Conservation (phyloP, 176 grass and related monocot species). For the Cocos nucifera region DNA sequence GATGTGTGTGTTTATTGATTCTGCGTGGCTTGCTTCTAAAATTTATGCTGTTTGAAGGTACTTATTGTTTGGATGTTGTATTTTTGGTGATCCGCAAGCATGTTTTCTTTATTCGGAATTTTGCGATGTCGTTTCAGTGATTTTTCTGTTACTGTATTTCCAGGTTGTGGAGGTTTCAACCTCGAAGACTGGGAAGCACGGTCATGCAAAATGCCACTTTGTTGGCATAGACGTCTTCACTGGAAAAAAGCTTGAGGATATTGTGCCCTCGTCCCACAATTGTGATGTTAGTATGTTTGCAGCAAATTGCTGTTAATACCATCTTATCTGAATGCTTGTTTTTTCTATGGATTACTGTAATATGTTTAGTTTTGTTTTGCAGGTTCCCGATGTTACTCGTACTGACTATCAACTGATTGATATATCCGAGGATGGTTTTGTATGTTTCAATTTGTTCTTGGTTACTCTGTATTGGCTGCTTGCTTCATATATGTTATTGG, state of each 20-base stretch:
- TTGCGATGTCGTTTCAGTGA: neutral
- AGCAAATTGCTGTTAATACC: too few relatives aligned
- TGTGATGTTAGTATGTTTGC: constrained; percentile 37
- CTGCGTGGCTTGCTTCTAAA: too few relatives aligned
- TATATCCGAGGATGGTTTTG: constrained; percentile 71
- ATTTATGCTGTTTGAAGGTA: too few relatives aligned
- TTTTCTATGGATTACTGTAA: too few relatives aligned
- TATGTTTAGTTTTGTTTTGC: constrained; percentile 7
- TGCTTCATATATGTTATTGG: neutral
- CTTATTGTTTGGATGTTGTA: too few relatives aligned
- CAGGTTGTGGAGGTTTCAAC: constrained; percentile 77
- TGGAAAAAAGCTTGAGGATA: constrained; percentile 68
- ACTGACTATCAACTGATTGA: constrained; percentile 75
- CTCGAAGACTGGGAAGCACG: constrained; percentile 64
- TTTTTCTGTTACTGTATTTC: neutral
- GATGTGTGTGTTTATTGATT: too few relatives aligned
- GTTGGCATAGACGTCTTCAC: constrained; percentile 65
- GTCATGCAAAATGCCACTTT: constrained; percentile 70
- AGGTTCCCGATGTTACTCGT: constrained; percentile 57
- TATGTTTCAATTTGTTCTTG: constrained; percentile 13
- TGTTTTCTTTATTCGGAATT: neutral
- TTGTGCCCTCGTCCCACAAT: constrained; percentile 64
- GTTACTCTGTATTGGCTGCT: neutral
- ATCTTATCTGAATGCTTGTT: too few relatives aligned
- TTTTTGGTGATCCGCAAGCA: neutral